Base-by-base conservation (phyloP, 352 stramenopile species). In the Pilasporangium apinafurcum region DNA sequence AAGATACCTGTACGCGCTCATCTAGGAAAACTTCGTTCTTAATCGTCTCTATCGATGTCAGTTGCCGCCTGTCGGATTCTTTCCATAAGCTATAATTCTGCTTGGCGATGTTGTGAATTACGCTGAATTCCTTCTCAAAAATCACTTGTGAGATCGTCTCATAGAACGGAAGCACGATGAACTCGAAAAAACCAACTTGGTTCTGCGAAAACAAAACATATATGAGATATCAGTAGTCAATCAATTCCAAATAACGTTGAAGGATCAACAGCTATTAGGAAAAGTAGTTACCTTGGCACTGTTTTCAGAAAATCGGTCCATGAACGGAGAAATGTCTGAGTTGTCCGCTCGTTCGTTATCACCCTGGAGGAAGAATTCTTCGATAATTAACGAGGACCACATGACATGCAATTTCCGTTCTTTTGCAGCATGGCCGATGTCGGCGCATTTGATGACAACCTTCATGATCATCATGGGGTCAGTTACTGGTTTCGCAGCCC, bases 361-460 rank as follows among this genome's bases (percentile, higher is more conserved):
- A 31, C 95, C 95, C 63, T 98, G 93, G 16, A 83, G 58, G 53
- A 96, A 98, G 51, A 98, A 98, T 59, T 98, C 95, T 42, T 96
- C 81, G 39, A 97, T 87, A 38, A 97, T 95, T 25, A 95, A 68
- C 37, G 89, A 81, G 6, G 86, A 87, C 92, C 93, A 98, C 49
- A 92, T 77, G 44, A 89, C 81, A 39, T 92, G 75, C 27, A 97
- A 49, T 26, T 70, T 66, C 22, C 69, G 78, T 29, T 87, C 72
- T 63, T 96, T 95, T 26, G 83, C 72, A 18, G 85, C 86, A 57
- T 98, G 95, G 13, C 84, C 95, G 32, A 98, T 92, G 62, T 98
- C 93, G 2, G 92, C 84, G 42, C 83, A 84, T 53, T 95, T 92
- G 53, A 95, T 89, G 42, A 91, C 75, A 34, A 88, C 68, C 31